A percentile compares a stretch with the other conserved stretches of the same genome.
Conservation (phyloP, 1,284 basidiomycete species). For the Wolfiporia cocos region DNA sequence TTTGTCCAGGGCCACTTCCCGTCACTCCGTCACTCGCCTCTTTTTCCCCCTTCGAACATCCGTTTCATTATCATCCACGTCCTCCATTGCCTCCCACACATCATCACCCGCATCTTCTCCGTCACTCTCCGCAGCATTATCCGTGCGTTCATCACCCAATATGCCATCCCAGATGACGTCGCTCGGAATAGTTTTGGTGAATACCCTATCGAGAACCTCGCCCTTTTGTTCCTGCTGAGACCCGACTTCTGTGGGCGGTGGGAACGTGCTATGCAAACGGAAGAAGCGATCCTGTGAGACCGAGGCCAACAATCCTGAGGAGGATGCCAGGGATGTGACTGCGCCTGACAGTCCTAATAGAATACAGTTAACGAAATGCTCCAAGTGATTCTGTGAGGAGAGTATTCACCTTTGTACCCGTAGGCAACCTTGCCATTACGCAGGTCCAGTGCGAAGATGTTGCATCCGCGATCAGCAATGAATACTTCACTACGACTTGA, state of each 20-base stretch:
- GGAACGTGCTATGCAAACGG: constrained; percentile 65
- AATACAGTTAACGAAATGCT: not conserved
- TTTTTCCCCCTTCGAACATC: constrained; percentile 18
- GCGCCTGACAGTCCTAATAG: constrained; percentile 60
- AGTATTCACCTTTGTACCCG: constrained; percentile 59
- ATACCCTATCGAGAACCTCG: constrained; percentile 60
- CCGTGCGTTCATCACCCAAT: too few species aligned
- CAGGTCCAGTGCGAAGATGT: constrained; percentile 67
- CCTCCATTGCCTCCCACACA: constrained; percentile 35
- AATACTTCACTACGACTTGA: constrained; percentile 59
- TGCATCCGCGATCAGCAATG: constrained; percentile 66
- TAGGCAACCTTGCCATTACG: constrained; percentile 70
- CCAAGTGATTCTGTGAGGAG: not conserved
- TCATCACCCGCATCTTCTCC: constrained; percentile 42
- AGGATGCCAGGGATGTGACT: constrained; percentile 54
- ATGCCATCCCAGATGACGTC: constrained; percentile 57
- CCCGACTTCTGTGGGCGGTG: constrained; percentile 44
- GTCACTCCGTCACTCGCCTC: constrained; percentile 5
- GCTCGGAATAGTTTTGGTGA: constrained; percentile 62
- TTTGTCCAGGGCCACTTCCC: not conserved
- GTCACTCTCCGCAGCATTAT: constrained; percentile 38
- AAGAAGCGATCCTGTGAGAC: constrained; percentile 63
- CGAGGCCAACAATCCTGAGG: constrained; percentile 49
- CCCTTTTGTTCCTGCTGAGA: constrained; percentile 60
- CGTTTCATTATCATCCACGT: constrained; percentile 25